Conservation (phyloP, 2,329 filamentous ascomycete species). For the Lasiodiplodia gonubiensis region DNA sequence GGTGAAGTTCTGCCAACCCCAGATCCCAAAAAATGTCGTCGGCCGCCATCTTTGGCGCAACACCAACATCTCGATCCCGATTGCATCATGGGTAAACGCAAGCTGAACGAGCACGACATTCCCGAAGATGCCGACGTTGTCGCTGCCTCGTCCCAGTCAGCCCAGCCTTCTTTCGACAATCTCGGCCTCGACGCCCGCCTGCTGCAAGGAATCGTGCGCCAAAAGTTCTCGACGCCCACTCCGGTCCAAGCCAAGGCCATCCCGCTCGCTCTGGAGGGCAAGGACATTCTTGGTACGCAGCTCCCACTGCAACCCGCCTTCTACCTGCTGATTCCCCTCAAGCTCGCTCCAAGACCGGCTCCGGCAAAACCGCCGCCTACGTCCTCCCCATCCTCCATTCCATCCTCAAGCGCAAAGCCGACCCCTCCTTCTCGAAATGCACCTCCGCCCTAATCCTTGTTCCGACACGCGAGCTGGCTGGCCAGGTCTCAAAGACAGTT, state of each 20-base stretch:
- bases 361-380: conserved; percentile 97
- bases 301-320: too few relatives aligned
- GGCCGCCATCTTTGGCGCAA: neutral
- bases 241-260: conserved; percentile 86
- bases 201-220: conserved; percentile 81
- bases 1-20: conserved; percentile 15
- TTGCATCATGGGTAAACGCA: conserved; percentile 48
- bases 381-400: conserved; percentile 85
- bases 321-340: conserved; percentile 34
- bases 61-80: conserved; percentile 3
- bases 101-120: conserved; percentile 55
- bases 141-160: conserved; percentile 3
- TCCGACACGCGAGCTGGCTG: conserved; percentile 90
- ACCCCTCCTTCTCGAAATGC: conserved; percentile 59
- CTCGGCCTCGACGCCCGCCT: conserved; percentile 84
- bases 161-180: conserved; percentile 64
- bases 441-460: conserved; percentile 88
- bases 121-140: conserved; percentile 43
- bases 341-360: conserved; percentile 92
- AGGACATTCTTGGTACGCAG: conserved; percentile 73
- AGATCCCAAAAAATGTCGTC: conserved; percentile 23
- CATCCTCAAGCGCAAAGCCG: conserved; percentile 78
- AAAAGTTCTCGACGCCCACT: conserved; percentile 87
- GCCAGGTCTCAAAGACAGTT: conserved; percentile 83
- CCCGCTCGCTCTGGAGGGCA: conserved; percentile 82